Percentiles rank a stretch among this genome's conserved stretches.
Evolutionary conservation across 768 basidiomycete species (phyloP).

Genomic region (Cyclocybe cylindracea): DNA sequence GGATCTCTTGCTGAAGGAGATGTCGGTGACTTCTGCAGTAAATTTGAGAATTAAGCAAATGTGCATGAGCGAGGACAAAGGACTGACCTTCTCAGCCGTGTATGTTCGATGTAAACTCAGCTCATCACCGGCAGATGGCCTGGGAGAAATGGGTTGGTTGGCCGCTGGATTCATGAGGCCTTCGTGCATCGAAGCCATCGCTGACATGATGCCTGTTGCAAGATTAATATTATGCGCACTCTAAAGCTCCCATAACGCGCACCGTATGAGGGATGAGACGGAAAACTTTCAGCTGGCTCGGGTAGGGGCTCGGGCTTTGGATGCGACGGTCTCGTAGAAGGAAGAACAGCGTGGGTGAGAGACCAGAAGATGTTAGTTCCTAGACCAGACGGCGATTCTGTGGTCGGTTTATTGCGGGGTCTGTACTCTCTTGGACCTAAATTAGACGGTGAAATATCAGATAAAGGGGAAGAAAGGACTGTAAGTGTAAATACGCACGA

Average conservation of each 20-base stretch:
- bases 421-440: constrained; percentile 27
- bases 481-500: constrained; percentile 31
- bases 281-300: neutral
- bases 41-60: no score
- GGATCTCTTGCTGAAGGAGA: no score
- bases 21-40: no score
- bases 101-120: neutral
- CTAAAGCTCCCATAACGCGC: neutral
- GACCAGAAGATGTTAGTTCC: constrained; percentile 50
- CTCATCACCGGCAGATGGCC: constrained; percentile 9
- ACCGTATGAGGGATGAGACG: neutral
- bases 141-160: constrained; percentile 11
- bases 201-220: constrained; percentile 40
- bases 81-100: no score
- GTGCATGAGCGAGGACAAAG: no score
- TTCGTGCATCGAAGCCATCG: constrained; percentile 42
- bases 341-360: constrained; percentile 47
- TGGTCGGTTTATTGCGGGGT: constrained; percentile 24
- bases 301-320: neutral
- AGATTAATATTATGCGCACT: neutral
- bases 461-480: neutral
- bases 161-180: constrained; percentile 40
- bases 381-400: constrained; percentile 42
- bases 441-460: neutral
- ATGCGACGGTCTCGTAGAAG: constrained; percentile 37